Evolutionary conservation across 2,329 filamentous ascomycete genomes (phyloP), one percentile per base, ranked within the genome.

Genomic region (Colletotrichum gigasporum): DNA sequence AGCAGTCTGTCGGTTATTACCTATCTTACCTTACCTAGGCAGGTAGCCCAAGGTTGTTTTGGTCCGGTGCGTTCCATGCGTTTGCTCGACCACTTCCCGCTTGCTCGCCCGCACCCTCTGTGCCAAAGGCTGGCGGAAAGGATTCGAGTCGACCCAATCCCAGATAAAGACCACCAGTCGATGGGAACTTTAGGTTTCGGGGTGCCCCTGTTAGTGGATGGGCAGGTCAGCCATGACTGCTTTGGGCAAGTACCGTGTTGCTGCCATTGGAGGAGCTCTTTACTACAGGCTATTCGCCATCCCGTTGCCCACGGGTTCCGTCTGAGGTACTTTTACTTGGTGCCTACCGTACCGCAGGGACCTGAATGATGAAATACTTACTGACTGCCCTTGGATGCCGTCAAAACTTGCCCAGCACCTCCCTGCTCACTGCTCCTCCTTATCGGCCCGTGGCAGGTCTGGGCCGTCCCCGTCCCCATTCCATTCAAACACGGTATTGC

Each of bases 161-260:
- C 28, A 30, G 44, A 44, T 44, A 51, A 26, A 58, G 53, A 35
- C 56, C 12, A 28, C n/a, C 12, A 45, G 34, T 58, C 20, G 45
- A 59, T 12, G 41, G 39, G 32, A 53, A 39, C 41, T 48, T 64
- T 39, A 64, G 42, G 41, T 55, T 64, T 61, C 14, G 37, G 48
- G 47, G 22, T 47, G 34, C 34, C 30, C 32, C 34, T 48, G 34
- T 48, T 47, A 50, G 56, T 61, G 42, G 26, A 41, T 45, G 45
- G 22, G 30, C 28, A 20, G 26, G 41, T 48, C 34, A 60, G 42
- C 48, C 34, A 42, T 61, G 26, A 35, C 55, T 61, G 41, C 35
- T 63, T 59, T 53, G 54, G 30, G 24, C 47, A 63, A 58, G 11
- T 47, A 16, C 24, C n/a, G 41, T 41, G 30, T 44, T 18, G 30